Evolutionary conservation across 345 rosid genomes (phyloP), one percentile per base, ranked within the genome.

Genomic region (Citrus cavaleriei): DNA sequence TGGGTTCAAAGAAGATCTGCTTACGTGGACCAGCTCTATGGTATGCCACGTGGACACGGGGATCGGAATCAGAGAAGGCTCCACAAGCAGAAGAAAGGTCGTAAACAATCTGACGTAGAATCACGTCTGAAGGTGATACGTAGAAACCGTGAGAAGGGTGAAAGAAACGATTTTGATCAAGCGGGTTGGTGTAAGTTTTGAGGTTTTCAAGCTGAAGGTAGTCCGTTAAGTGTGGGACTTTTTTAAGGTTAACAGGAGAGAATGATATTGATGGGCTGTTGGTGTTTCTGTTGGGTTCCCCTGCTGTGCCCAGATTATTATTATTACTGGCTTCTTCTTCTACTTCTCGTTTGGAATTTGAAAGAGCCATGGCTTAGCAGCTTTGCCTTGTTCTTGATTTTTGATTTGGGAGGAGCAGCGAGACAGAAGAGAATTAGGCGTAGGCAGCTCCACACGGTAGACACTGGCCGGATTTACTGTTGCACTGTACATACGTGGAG

Each of bases 21-120:
- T 82, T 75, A 27, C 97, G 90, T 3, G 98, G 98, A 6, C 98
- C 98, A 5, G 98, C 97, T 12, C 92, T 83, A 82, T 78, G 86
- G 78, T 91, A 92, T 68, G 93, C 93, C 10, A 74, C 24, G 55
- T 37, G 85, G 18, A 46, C 88, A 70, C 19, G 84, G 59, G 4
- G 51, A 46, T 46, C 51, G 4, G 79, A 73, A 6, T 77, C 54
- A 21, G 85, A 42, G 74, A 66, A 78, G 28, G 70, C 68, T 28
- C 86, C 86, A 54, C 91, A 46, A 46, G 51, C 51, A 46, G 18
- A 46, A 46, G 51, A 88, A 82, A 90, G 89, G 77, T 85, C 85
- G 77, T 84, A 58, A 80, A 82, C 87, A 67, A 88, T 84, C 66
- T 89, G 96, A 9, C 93, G 87, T 54, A 95, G 90, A 76, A 95